A percentile compares a stretch with the other conserved stretches of the same genome.
Conservation (phyloP, 805 yeast species). For the Candida sakaeoensis region DNA sequence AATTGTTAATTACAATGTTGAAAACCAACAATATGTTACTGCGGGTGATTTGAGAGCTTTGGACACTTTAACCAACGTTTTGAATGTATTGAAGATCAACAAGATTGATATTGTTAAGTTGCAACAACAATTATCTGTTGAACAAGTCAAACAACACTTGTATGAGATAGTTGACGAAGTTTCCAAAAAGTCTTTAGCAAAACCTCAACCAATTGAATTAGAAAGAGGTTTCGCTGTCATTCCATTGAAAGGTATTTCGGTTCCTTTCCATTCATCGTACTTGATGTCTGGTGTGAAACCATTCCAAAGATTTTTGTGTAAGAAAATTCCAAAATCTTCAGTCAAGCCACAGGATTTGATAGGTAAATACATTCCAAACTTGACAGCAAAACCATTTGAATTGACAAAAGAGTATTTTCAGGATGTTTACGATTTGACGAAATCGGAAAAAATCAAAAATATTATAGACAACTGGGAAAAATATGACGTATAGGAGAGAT, state of each 20-base stretch:
- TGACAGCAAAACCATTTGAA: slow-evolving; percentile 96
- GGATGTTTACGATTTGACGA: slow-evolving; percentile 89
- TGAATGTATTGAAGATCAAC: slow-evolving; percentile 89
- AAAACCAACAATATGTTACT: slow-evolving; percentile 96
- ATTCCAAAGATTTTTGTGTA: slow-evolving; percentile 94
- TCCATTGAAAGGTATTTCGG: slow-evolving; percentile 98
- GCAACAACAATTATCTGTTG: slow-evolving; percentile 76
- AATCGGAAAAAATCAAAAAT: slow-evolving; percentile 83
- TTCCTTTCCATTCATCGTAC: slow-evolving; percentile 99
- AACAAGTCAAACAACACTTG: slow-evolving; percentile 85
- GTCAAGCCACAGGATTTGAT: slow-evolving; percentile 91
- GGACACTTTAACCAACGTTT: slow-evolving; percentile 88
- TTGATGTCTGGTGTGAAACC: slow-evolving; percentile 98
- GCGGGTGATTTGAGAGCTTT: slow-evolving; percentile 98
- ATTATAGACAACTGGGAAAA: slow-evolving; percentile 95
- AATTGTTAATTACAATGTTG: slow-evolving; percentile 97
- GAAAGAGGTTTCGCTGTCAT: slow-evolving; percentile 98
- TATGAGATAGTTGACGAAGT: slow-evolving; percentile 85
- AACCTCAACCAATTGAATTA: slow-evolving; percentile 94
- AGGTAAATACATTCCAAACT: slow-evolving; percentile 96
- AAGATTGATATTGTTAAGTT: slow-evolving; percentile 89
- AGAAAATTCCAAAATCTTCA: slow-evolving; percentile 92
- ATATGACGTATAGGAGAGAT: slow-evolving; percentile 32
- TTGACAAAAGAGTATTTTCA: slow-evolving; percentile 96
- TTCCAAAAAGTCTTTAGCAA: slow-evolving; percentile 72